A percentile compares a stretch with the other conserved stretches of the same genome.
Conservation (phyloP, 2,329 filamentous ascomycete genomes). For the Aspergillus piperis region DNA sequence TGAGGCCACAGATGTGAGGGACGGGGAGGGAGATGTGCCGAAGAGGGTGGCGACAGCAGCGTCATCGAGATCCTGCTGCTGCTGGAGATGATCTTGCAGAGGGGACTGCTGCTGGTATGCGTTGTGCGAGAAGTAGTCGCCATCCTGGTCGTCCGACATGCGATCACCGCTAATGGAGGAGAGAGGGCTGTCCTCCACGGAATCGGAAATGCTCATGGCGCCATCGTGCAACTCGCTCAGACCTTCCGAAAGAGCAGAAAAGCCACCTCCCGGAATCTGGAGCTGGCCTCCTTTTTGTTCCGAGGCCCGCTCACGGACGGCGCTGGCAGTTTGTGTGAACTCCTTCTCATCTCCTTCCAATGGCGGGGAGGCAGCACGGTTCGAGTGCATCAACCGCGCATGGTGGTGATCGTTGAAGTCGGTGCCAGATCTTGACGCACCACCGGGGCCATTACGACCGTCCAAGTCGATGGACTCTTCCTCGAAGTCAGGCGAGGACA, state of each 20-base stretch:
- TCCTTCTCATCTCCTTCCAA: constrained; percentile 94
- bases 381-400: constrained; percentile 61
- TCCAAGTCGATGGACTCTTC: constrained; percentile 60
- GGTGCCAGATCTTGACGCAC: constrained; percentile 44
- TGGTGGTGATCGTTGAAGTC: constrained; percentile 61
- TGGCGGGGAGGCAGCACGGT: constrained; percentile 79
- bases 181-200: constrained; percentile 34
- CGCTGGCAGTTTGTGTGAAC: constrained; percentile 92
- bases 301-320: constrained; percentile 63
- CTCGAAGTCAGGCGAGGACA: constrained; percentile 84
- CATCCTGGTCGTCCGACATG: constrained; percentile 35
- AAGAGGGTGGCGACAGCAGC: constrained; percentile 40
- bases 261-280: constrained; percentile 30
- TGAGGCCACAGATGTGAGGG: constrained; percentile 43
- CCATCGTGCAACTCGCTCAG: constrained; percentile 41
- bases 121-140: constrained; percentile 39
- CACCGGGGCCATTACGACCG: constrained; percentile 62
- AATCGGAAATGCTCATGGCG: constrained; percentile 30
- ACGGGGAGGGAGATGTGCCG: constrained; percentile 46
- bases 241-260: constrained; percentile 45
- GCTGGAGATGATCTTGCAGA: constrained; percentile 20
- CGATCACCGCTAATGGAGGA: constrained; percentile 32
- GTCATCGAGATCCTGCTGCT: constrained; percentile 36
- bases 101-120: constrained; percentile 24
- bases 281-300: constrained; percentile 37